Conservation (phyloP, 148 eudicot species). For the Mesembryanthemum crystallinum region DNA sequence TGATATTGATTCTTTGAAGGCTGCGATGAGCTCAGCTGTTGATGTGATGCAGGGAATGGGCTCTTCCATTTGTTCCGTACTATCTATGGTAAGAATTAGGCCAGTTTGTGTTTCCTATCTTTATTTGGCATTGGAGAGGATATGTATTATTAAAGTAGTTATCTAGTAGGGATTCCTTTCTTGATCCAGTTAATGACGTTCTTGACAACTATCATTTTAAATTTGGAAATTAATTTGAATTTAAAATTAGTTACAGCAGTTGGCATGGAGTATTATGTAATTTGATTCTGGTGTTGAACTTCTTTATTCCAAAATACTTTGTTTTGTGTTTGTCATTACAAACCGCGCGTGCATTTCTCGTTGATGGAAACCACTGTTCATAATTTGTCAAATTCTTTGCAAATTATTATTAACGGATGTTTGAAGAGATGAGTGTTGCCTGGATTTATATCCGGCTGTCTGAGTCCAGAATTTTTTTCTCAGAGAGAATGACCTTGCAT, state of each 20-base stretch:
- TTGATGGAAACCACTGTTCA: background rate
- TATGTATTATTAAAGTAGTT: background rate
- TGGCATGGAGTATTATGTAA: too few species aligned
- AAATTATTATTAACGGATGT: background rate
- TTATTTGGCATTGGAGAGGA: background rate
- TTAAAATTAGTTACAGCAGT: too few species aligned
- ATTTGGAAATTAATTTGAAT: too few species aligned
- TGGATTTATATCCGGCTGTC: background rate
- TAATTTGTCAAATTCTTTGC: background rate
- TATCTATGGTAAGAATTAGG: constrained; percentile 54
- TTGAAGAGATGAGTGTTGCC: background rate
- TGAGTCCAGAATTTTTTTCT: background rate
- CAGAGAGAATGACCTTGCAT: background rate
- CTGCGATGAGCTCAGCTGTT: constrained; percentile 71
- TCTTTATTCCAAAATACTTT: too few species aligned
- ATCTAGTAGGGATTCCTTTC: background rate
- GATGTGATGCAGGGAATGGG: constrained; percentile 82
- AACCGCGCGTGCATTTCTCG: too few species aligned
- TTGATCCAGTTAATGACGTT: too few species aligned
- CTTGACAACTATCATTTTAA: background rate
- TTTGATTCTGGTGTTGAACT: too few species aligned
- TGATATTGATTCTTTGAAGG: constrained; percentile 59
- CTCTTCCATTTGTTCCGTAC: constrained; percentile 60
- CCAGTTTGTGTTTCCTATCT: background rate
- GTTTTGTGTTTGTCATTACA: too few species aligned